phyloP scores from a whole-genome alignment of 2,329 filamentous ascomycete genomes.

The Diaporthe longicolla region DNA sequence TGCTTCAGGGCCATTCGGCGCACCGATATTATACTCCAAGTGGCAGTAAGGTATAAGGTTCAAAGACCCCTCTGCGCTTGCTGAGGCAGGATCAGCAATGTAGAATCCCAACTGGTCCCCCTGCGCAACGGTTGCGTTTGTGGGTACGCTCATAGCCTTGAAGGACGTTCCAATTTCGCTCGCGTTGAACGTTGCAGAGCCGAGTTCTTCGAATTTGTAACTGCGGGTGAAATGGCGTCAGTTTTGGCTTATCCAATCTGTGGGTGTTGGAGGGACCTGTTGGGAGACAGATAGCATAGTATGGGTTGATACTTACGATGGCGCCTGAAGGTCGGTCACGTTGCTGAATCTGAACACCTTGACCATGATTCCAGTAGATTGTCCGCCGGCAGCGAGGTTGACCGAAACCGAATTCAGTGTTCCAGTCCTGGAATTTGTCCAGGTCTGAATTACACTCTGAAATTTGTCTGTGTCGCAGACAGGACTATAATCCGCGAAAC shows the following conservation, averaged over 20 bases:
- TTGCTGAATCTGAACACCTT: constrained; percentile 32
- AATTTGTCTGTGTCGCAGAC: constrained; percentile 36
- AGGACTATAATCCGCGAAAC: constrained; percentile 28
- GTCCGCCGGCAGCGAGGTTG: constrained; percentile 32
- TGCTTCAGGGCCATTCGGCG: constrained; percentile 5
- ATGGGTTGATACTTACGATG: constrained; percentile 16
- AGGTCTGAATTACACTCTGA: constrained; percentile 34
- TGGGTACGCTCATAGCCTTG: constrained; percentile 28
- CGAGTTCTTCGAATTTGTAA: constrained; percentile 35
- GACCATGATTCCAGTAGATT: background rate
- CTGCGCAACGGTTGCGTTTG: constrained; percentile 26
- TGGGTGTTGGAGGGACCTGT: background rate
- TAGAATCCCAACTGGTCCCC: constrained; percentile 36
- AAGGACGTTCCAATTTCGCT: constrained; percentile 34
- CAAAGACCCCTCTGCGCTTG: constrained; percentile 10
- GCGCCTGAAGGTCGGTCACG: constrained; percentile 20
- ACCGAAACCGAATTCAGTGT: constrained; percentile 24
- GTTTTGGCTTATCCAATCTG: background rate
- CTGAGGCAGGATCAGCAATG: constrained; percentile 26
- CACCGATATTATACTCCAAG: constrained; percentile 30
- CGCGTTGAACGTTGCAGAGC: constrained; percentile 35
- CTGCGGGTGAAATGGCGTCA: background rate
- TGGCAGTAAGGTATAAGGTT: constrained; percentile 38
- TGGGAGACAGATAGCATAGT: too few relatives aligned
- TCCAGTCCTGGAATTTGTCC: constrained; percentile 37